A percentile compares a stretch with the other conserved stretches of the same genome.
phyloP scores from a whole-genome alignment of 2,329 filamentous ascomycete genomes.

The Trichoderma pleuroti region DNA sequence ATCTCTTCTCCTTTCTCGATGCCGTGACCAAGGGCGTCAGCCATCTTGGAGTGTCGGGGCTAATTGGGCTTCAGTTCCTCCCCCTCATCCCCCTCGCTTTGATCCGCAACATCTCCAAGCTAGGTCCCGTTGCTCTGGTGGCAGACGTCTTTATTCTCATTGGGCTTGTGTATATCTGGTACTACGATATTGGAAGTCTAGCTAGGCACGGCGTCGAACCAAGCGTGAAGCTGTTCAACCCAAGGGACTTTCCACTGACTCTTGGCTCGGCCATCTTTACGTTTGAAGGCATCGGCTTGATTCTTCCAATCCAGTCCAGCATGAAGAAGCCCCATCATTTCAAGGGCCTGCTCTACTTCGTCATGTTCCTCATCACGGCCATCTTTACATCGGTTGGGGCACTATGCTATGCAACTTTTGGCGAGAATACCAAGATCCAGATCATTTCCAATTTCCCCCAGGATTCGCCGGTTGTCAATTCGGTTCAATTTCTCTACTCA shows the following conservation, averaged over 20 bases:
- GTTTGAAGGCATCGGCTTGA: conserved; percentile 74
- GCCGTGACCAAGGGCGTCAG: conserved; percentile 53
- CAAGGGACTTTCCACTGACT: conserved; percentile 64
- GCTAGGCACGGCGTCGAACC: conserved; percentile 53
- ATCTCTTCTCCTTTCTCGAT: conserved; percentile 62
- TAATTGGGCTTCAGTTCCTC: conserved; percentile 65
- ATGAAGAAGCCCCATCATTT: conserved; percentile 70
- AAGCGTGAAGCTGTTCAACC: conserved; percentile 67
- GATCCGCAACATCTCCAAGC: conserved; percentile 72
- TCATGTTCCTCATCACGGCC: conserved; percentile 71
- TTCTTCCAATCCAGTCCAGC: conserved; percentile 71
- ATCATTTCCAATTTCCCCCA: conserved; percentile 76
- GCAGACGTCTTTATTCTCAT: conserved; percentile 71
- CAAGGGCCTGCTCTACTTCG: conserved; percentile 58
- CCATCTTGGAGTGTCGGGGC: conserved; percentile 46
- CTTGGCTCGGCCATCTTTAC: conserved; percentile 74
- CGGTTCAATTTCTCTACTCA: conserved; percentile 71
- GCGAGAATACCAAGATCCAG: conserved; percentile 64
- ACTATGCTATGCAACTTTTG: conserved; percentile 72
- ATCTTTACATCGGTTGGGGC: conserved; percentile 70
- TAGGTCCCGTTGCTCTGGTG: conserved; percentile 64
- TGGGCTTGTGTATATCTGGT: conserved; percentile 70
- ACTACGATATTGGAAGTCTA: conserved; percentile 61
- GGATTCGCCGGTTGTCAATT: conserved; percentile 67
- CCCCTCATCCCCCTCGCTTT: conserved; percentile 63